These are phyloP conservation scores for Gnomoniopsis sp. DNA, from an alignment of 2,329 filamentous ascomycete genomes.

Conservation along the genomic window DNA sequence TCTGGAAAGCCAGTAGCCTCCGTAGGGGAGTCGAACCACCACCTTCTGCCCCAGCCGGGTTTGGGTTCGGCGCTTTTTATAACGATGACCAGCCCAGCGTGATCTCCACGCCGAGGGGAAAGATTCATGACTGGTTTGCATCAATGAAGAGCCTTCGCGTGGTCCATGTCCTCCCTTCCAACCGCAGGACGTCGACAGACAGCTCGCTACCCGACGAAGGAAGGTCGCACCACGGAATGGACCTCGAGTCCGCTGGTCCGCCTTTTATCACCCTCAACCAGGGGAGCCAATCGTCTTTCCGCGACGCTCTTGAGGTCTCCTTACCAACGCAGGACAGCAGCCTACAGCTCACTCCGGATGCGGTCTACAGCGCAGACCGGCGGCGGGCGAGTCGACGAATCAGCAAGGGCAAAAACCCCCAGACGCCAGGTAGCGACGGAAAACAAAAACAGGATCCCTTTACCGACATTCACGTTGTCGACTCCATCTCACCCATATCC, in stretches of 20 bases:
- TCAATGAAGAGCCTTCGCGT: constrained; percentile 15
- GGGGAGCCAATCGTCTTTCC: constrained; percentile 24
- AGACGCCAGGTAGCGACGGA: neutral
- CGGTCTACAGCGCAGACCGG: constrained; percentile 18
- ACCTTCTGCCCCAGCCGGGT: constrained; percentile 3
- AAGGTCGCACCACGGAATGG: constrained; percentile 13
- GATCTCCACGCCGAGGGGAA: neutral
- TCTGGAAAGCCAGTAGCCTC: constrained; percentile 12
- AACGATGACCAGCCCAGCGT: neutral
- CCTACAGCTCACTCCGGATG: constrained; percentile 23
- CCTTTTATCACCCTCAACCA: constrained; percentile 18
- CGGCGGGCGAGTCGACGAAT: neutral
- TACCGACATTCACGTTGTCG: neutral
- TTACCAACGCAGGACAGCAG: constrained; percentile 23
- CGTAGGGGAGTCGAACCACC: constrained; percentile 6
- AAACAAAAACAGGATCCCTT: neutral
- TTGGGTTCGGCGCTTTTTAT: neutral
- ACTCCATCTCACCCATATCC: neutral
- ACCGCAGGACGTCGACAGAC: constrained; percentile 23
- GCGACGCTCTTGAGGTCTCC: constrained; percentile 26
- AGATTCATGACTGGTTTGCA: constrained; percentile 10
- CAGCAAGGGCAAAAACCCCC: neutral
- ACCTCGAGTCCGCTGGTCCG: constrained; percentile 8
- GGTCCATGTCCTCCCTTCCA: constrained; percentile 14
- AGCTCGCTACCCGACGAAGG: constrained; percentile 24